Evolutionary conservation across 495 filamentous ascomycete species (phyloP).

Genomic region (Daldinia vernicosa): DNA sequence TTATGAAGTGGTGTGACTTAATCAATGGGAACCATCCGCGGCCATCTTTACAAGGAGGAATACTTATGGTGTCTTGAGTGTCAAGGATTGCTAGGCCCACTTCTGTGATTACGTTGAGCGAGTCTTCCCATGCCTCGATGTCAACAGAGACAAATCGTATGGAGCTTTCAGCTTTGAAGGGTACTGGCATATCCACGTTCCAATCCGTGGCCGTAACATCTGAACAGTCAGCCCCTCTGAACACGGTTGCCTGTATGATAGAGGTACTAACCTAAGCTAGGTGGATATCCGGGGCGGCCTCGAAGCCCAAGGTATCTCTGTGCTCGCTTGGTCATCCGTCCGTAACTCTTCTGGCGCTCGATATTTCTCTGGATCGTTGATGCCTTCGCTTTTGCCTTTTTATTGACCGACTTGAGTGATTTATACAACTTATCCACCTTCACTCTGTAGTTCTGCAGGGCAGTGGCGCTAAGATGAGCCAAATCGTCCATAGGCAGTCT

Average conservation of each 20-base stretch:
- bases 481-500: slow-evolving; percentile 27
- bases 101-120: slow-evolving; percentile 74
- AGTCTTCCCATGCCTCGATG: slow-evolving; percentile 78
- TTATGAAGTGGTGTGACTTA: slow-evolving; percentile 75
- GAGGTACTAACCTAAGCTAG: slow-evolving; percentile 22
- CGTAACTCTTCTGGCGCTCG: slow-evolving; percentile 57
- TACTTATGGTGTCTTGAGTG: slow-evolving; percentile 62
- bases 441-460: slow-evolving; percentile 22
- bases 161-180: slow-evolving; percentile 55
- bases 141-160: slow-evolving; percentile 83
- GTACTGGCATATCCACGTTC: slow-evolving; percentile 36
- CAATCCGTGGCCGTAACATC: slow-evolving; percentile 4
- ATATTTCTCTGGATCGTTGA: slow-evolving; percentile 33
- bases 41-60: slow-evolving; percentile 67
- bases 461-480: slow-evolving; percentile 12
- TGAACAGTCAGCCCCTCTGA: slow-evolving; percentile 1
- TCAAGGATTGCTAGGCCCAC: slow-evolving; percentile 87
- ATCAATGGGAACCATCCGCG: slow-evolving; percentile 72
- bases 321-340: slow-evolving; percentile 62
- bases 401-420: slow-evolving; percentile 51
- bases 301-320: slow-evolving; percentile 77
- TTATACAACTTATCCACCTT: slow-evolving; percentile 40
- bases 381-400: slow-evolving; percentile 15
- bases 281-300: slow-evolving; percentile 25
- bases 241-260: not conserved